These are phyloP conservation scores for Phytophthora pinifolia DNA, from an alignment of 352 stramenopile species.

Conservation along the genomic window DNA sequence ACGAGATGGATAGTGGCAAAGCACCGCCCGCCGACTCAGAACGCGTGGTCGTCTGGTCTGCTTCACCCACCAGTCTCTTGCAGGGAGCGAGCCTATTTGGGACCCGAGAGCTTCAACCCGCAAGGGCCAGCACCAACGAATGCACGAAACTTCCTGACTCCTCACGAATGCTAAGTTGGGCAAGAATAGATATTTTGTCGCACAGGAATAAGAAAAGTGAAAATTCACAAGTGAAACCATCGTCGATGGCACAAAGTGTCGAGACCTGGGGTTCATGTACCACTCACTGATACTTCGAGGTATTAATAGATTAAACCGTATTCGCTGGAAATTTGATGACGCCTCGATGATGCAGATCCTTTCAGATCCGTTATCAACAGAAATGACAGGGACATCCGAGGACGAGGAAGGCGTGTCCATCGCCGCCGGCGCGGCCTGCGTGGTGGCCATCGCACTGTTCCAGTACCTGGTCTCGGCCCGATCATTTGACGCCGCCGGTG, in stretches of 20 bases:
- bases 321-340: no score
- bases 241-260: no score
- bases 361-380: conserved; percentile 13
- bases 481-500: not conserved
- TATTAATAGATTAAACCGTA: no score
- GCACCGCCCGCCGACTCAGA: not conserved
- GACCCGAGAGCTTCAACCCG: conserved; percentile 16
- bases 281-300: no score
- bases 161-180: not conserved
- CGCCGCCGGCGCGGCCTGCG: conserved; percentile 14
- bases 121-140: conserved; percentile 5
- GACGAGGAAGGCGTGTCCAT: conserved; percentile 11
- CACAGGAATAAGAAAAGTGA: no score
- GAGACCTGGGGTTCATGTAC: no score
- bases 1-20: conserved; percentile 19
- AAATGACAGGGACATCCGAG: not conserved
- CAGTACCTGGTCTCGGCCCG: conserved; percentile 38
- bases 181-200: conserved; percentile 20
- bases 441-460: conserved; percentile 36
- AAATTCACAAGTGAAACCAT: no score
- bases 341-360: no score
- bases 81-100: conserved; percentile 8
- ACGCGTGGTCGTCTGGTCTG: conserved; percentile 17
- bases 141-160: conserved; percentile 13
- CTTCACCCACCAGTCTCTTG: conserved; percentile 20